These are phyloP conservation scores for Cadophora luteo-olivacea DNA, from an alignment of 2,329 filamentous ascomycete genomes.

Conservation along the genomic window DNA sequence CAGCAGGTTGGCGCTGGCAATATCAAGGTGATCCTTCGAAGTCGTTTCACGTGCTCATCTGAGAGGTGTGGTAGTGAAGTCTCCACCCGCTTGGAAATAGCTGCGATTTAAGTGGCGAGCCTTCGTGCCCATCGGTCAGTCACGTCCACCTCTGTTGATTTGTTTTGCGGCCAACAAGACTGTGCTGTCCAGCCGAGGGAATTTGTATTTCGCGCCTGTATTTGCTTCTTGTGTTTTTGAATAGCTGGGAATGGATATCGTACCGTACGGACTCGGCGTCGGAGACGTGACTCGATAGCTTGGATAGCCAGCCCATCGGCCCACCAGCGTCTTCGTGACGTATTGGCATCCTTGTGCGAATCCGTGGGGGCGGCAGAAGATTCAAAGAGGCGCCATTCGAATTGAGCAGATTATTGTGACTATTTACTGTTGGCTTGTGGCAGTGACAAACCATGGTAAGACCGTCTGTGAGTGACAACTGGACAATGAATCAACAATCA, in stretches of 20 bases:
- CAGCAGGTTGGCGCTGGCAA: neutral
- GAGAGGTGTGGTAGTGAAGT: slow-evolving; percentile 3
- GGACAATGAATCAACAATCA: neutral
- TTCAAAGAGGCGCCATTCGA: neutral
- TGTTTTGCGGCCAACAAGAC: slow-evolving; percentile 2
- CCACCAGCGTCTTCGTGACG: slow-evolving; percentile 7
- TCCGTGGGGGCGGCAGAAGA: slow-evolving; percentile 3
- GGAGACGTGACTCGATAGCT: slow-evolving; percentile 4
- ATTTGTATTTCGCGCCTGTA: neutral
- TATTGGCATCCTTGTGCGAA: slow-evolving; percentile 1
- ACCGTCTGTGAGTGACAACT: neutral
- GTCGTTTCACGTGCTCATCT: slow-evolving; percentile 15
- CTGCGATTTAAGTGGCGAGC: slow-evolving; percentile 3
- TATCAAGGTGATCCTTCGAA: neutral
- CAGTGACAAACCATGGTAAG: neutral
- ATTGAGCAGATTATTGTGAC: neutral
- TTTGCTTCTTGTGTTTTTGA: slow-evolving; percentile 1
- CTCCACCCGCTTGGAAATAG: slow-evolving; percentile 18
- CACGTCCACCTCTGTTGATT: neutral
- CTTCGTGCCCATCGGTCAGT: neutral
- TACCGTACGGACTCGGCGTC: slow-evolving; percentile 3
- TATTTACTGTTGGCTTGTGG: neutral
- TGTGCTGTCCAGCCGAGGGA: neutral
- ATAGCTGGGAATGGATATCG: neutral
- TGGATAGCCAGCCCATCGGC: slow-evolving; percentile 10